A percentile compares a stretch with the other conserved stretches of the same genome.
phyloP scores from a whole-genome alignment of 2,329 filamentous ascomycete species.

The Falciphora oryzae region DNA sequence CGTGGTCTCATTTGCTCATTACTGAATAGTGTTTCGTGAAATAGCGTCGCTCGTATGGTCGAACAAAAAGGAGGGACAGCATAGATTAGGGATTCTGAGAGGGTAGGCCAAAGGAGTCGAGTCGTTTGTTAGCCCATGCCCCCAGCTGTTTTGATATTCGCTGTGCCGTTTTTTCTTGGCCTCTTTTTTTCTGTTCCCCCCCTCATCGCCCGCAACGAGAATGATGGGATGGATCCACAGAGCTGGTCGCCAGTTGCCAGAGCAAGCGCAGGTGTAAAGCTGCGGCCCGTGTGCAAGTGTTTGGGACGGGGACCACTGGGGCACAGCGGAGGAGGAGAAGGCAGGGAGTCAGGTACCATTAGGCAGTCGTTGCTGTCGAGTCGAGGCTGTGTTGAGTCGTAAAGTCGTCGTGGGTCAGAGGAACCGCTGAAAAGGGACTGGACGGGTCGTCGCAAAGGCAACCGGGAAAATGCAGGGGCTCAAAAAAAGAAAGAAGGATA shows the following conservation, averaged over 20 bases:
- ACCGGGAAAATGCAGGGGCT: not conserved
- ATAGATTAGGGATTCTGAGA: not conserved
- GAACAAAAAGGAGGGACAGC: not conserved
- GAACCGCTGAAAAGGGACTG: not conserved
- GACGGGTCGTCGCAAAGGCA: not conserved
- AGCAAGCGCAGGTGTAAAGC: slow-evolving; percentile 11
- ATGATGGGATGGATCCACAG: slow-evolving; percentile 7
- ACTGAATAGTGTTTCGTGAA: slow-evolving; percentile 15
- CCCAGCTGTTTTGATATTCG: not conserved
- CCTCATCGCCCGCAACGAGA: not conserved
- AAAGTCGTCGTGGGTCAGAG: not conserved
- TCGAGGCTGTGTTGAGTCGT: not conserved
- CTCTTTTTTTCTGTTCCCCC: not conserved
- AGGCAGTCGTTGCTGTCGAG: not conserved
- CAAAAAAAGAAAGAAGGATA: not conserved
- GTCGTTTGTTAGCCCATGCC: not conserved
- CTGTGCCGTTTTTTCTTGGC: not conserved
- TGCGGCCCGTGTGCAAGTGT: not conserved
- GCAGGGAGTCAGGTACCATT: slow-evolving; percentile 1
- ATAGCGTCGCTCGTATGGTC: slow-evolving; percentile 10
- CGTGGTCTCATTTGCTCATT: slow-evolving; percentile 13
- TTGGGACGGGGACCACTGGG: not conserved
- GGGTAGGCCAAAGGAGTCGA: not conserved
- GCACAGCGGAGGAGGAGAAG: not conserved
- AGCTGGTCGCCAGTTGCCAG: slow-evolving; percentile 6